These are phyloP conservation scores for Bolboschoenus planiculmis DNA, from an alignment of 176 grass and related monocot species.

Conservation along the genomic window DNA sequence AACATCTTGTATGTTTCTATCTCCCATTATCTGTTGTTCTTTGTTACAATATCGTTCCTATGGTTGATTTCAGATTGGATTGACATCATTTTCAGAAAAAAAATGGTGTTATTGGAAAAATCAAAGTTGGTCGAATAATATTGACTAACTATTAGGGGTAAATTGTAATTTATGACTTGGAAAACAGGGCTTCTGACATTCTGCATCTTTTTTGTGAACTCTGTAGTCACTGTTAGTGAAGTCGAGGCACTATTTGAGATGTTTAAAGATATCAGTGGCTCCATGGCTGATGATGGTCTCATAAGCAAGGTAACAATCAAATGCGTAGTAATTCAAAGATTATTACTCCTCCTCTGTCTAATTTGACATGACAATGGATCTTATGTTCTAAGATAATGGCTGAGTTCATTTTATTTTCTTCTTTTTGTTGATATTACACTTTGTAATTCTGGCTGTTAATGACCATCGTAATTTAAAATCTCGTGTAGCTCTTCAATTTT, in stretches of 20 bases:
- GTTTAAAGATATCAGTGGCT: constrained; percentile 42
- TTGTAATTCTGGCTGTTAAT: background rate
- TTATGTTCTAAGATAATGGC: background rate
- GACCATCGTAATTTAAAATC: background rate
- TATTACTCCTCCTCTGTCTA: no score
- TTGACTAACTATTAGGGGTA: background rate
- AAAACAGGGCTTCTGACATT: background rate
- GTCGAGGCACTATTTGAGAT: constrained; percentile 47
- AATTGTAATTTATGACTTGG: constrained; percentile 2
- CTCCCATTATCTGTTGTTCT: background rate
- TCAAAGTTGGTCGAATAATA: background rate
- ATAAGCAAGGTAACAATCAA: constrained; percentile 39
- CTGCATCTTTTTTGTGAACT: background rate
- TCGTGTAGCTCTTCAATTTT: background rate
- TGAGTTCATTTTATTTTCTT: background rate
- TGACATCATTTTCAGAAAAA: background rate
- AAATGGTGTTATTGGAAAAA: background rate
- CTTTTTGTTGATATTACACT: background rate
- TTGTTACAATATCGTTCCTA: background rate
- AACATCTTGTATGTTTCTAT: constrained; percentile 22
- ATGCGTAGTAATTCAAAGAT: background rate
- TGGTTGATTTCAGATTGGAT: background rate
- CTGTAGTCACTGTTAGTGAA: constrained; percentile 40
- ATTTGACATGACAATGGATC: background rate
- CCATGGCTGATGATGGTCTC: constrained; percentile 41